Percentiles rank a stretch among this genome's conserved stretches.
Conservation (phyloP, 2,329 filamentous ascomycete genomes). For the Epichloe elymi region DNA sequence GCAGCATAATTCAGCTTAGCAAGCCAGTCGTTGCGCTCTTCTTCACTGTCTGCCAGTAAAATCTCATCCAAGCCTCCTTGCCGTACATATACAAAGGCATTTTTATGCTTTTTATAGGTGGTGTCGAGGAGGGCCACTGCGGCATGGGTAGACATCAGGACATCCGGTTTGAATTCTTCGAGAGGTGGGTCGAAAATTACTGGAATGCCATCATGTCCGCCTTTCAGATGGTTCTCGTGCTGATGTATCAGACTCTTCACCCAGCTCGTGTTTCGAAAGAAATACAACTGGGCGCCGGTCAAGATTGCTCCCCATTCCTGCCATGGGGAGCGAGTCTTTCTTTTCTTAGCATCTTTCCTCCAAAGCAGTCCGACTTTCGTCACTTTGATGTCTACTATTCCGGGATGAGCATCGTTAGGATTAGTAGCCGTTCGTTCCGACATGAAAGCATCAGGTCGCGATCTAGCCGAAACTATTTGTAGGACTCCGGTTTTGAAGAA, state of each 20-base stretch:
- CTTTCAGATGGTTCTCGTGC: conserved; percentile 68
- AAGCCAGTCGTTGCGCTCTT: conserved; percentile 93
- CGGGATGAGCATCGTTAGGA: conserved; percentile 74
- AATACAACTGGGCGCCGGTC: conserved; percentile 92
- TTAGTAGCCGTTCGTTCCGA: conserved; percentile 74
- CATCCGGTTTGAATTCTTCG: conserved; percentile 86
- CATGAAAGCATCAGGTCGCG: conserved; percentile 90
- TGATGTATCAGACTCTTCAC: conserved; percentile 84
- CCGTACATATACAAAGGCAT: conserved; percentile 83
- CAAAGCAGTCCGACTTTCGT: conserved; percentile 91
- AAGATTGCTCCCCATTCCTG: conserved; percentile 97
- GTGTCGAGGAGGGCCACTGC: conserved; percentile 79
- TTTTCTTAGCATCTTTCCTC: conserved; percentile 89
- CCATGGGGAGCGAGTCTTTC: conserved; percentile 90
- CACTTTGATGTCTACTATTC: conserved; percentile 93
- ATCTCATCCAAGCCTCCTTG: conserved; percentile 82
- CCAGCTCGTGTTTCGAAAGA: conserved; percentile 90
- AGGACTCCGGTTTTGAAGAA: conserved; percentile 87
- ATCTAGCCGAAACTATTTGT: conserved; percentile 89
- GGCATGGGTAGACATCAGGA: conserved; percentile 82
- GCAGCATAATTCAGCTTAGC: conserved; percentile 93
- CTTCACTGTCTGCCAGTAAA: conserved; percentile 77
- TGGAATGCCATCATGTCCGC: conserved; percentile 60
- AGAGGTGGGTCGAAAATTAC: conserved; percentile 85
- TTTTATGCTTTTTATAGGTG: conserved; percentile 88